phyloP scores from a whole-genome alignment of 2,329 filamentous ascomycete species.

The Didymosphaeria variabile region DNA sequence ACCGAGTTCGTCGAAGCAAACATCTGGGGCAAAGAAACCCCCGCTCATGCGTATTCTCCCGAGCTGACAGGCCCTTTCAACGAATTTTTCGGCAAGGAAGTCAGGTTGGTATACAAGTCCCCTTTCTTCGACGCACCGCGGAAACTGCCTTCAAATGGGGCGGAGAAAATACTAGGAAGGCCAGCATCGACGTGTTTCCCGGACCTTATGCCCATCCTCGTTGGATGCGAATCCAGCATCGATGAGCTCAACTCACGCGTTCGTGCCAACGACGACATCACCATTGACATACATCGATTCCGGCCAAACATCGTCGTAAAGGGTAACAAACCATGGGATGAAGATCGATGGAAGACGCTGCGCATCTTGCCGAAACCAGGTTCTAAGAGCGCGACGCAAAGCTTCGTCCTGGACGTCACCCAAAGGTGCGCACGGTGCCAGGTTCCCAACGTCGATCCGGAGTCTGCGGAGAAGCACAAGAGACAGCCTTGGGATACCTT shows the following conservation, averaged over 20 bases:
- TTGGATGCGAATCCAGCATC: constrained; percentile 65
- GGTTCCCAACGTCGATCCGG: constrained; percentile 71
- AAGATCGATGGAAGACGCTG: constrained; percentile 70
- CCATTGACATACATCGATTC: constrained; percentile 65
- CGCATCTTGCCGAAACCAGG: constrained; percentile 47
- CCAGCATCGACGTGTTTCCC: constrained; percentile 66
- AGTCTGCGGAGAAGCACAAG: constrained; percentile 67
- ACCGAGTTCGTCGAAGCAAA: constrained; percentile 60
- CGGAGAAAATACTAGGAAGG: constrained; percentile 62
- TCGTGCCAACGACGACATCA: constrained; percentile 56
- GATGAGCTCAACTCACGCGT: constrained; percentile 67
- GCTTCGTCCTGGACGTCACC: constrained; percentile 64
- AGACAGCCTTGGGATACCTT: constrained; percentile 70
- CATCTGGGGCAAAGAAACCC: constrained; percentile 68
- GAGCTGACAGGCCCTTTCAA: constrained; percentile 64
- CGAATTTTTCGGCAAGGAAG: constrained; percentile 63
- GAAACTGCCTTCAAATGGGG: constrained; percentile 65
- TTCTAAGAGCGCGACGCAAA: constrained; percentile 22
- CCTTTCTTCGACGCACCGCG: constrained; percentile 59
- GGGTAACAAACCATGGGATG: constrained; percentile 66
- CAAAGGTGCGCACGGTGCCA: constrained; percentile 68
- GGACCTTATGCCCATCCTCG: constrained; percentile 66
- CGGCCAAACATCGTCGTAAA: constrained; percentile 70
- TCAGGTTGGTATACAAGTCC: constrained; percentile 69
- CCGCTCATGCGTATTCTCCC: constrained; percentile 63